Percentiles rank a stretch among this genome's conserved stretches.
These are phyloP conservation scores for Ophiocordyceps australis DNA, from an alignment of 2,329 filamentous ascomycete genomes.

Conservation along the genomic window DNA sequence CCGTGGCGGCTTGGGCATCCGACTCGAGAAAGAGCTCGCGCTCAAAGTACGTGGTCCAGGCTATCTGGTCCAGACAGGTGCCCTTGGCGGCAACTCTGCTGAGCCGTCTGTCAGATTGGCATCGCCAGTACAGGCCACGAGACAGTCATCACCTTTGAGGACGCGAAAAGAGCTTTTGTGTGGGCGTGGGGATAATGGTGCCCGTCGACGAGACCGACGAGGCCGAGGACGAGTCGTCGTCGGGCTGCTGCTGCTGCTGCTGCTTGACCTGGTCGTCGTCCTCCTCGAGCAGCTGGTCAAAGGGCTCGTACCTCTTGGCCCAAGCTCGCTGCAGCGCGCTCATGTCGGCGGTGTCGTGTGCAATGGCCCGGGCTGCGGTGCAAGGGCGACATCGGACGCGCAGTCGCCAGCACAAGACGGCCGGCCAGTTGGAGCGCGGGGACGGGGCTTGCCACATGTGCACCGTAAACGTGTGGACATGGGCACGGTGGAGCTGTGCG, in stretches of 20 bases:
- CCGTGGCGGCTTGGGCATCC: constrained; percentile 15
- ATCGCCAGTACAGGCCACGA: no score
- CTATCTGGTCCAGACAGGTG: constrained; percentile 43
- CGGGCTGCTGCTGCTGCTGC: constrained; percentile 24
- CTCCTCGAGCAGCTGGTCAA: constrained; percentile 33
- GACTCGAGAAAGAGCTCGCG: constrained; percentile 62
- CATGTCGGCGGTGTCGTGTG: no score
- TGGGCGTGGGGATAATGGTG: constrained; percentile 69
- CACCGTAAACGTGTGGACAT: no score
- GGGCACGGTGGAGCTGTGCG: no score
- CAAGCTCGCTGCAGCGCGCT: constrained; percentile 67
- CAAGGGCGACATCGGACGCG: no score
- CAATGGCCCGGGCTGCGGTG: no score
- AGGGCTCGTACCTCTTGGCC: constrained; percentile 39
- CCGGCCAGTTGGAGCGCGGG: no score
- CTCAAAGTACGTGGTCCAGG: constrained; percentile 85
- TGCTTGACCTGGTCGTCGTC: constrained; percentile 23
- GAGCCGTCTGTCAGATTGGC: no score
- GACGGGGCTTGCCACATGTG: no score
- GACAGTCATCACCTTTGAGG: constrained; percentile 48
- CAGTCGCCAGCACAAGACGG: no score
- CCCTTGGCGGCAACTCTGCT: no score
- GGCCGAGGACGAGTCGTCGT: constrained; percentile 53
- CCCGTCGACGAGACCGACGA: constrained; percentile 84
- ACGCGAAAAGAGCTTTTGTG: constrained; percentile 54